These are phyloP conservation scores for Raphanus raphanistrum DNA, from an alignment of 345 rosid genomes.

Conservation along the genomic window DNA sequence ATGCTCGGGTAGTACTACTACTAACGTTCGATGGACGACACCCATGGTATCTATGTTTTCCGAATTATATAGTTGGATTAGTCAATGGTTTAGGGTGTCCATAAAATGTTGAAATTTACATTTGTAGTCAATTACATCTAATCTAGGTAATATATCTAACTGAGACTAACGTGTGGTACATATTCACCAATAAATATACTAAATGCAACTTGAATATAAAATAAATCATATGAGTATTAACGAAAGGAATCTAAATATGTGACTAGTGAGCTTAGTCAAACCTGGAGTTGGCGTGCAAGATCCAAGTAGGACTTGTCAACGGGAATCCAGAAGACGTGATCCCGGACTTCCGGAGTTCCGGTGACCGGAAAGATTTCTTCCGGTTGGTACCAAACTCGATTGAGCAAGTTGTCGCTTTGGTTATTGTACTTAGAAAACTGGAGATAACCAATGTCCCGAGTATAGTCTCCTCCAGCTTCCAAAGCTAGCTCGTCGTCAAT, in stretches of 20 bases:
- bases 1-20: too few species aligned
- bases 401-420: constrained; percentile 47
- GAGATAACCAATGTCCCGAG: constrained; percentile 57
- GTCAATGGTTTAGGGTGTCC: not conserved
- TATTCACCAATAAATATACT: not conserved
- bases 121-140: not conserved
- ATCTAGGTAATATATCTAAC: not conserved
- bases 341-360: constrained; percentile 67
- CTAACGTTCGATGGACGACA: not conserved
- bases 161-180: not conserved
- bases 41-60: not conserved
- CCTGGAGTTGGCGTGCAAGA: constrained; percentile 51
- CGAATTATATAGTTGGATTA: not conserved
- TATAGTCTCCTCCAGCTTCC: constrained; percentile 71
- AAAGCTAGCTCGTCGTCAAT: constrained; percentile 53
- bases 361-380: constrained; percentile 68
- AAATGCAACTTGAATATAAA: not conserved
- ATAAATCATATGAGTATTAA: not conserved
- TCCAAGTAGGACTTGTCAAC: constrained; percentile 49
- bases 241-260: not conserved
- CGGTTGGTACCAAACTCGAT: constrained; percentile 73
- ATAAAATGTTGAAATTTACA: not conserved
- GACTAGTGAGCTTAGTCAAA: constrained; percentile 8
- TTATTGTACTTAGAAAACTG: constrained; percentile 45
- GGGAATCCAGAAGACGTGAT: constrained; percentile 67